These are phyloP conservation scores for Plasmodium vinckei DNA, from an alignment of 169 alveolate species.

Conservation along the genomic window DNA sequence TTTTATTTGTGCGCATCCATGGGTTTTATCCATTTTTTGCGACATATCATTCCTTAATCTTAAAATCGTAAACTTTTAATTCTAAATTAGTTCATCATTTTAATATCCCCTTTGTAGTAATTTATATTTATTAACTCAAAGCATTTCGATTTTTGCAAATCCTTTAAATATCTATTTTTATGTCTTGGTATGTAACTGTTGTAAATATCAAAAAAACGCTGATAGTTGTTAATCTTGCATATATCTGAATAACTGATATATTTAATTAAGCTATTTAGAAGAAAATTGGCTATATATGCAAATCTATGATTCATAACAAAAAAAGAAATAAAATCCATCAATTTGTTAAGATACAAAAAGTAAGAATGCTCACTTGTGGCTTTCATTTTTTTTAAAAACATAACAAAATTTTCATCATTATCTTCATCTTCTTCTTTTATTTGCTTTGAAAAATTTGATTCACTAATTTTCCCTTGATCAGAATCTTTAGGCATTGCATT, in stretches of 20 bases:
- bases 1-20: neutral
- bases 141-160: constrained; percentile 72
- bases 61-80: neutral
- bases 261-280: constrained; percentile 55
- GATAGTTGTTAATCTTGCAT: constrained; percentile 70
- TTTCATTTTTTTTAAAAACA: constrained; percentile 72
- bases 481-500: neutral
- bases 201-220: constrained; percentile 66
- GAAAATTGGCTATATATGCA: constrained; percentile 73
- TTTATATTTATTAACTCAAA: constrained; percentile 68
- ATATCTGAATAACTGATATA: constrained; percentile 64
- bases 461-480: neutral
- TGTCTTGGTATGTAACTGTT: constrained; percentile 74
- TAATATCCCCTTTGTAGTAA: constrained; percentile 71
- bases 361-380: constrained; percentile 60
- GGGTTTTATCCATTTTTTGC: too few species aligned
- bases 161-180: constrained; percentile 56
- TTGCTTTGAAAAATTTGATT: neutral
- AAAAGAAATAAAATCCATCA: constrained; percentile 71
- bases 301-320: constrained; percentile 62
- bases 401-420: constrained; percentile 61
- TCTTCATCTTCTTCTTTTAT: constrained; percentile 24
- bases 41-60: too few species aligned
- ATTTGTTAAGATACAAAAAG: constrained; percentile 62
- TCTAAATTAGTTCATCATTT: constrained; percentile 52